Conservation (phyloP, 805 yeast species). For the Schwanniomyces vanrijiae region DNA sequence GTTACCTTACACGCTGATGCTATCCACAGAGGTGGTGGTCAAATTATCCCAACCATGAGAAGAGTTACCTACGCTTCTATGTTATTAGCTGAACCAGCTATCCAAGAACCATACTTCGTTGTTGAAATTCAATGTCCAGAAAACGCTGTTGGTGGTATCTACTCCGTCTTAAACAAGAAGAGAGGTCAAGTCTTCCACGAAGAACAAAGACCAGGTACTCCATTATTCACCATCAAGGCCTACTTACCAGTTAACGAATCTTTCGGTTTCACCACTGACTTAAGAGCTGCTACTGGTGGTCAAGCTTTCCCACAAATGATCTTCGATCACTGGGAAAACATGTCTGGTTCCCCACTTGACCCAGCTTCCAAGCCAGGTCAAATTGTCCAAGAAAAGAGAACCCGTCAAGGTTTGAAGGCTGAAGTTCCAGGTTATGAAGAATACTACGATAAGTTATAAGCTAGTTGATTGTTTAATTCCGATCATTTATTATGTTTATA, state of each 20-base stretch:
- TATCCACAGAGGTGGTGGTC: conserved; percentile 99
- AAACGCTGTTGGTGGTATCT: conserved; percentile 99
- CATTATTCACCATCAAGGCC: conserved; percentile 99
- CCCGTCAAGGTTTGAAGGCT: conserved; percentile 96
- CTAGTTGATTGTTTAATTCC: conserved; percentile 6
- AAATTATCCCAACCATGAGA: conserved; percentile 99
- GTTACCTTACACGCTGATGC: conserved; percentile 99
- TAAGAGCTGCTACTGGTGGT: conserved; percentile 99
- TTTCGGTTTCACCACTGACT: conserved; percentile 99
- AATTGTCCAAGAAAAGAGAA: conserved; percentile 65
- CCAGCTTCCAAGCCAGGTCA: conserved; percentile 68
- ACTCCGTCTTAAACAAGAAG: conserved; percentile 98
- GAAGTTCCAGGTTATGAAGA: conserved; percentile 99
- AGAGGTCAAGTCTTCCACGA: conserved; percentile 99
- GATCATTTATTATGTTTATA: conserved; percentile 4
- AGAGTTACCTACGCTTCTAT: conserved; percentile 98
- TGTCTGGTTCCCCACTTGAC: conserved; percentile 89
- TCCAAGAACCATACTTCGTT: conserved; percentile 98
- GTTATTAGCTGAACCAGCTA: conserved; percentile 97
- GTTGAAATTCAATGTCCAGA: conserved; percentile 99
- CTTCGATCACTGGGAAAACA: conserved; percentile 96
- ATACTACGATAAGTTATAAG: conserved; percentile 89
- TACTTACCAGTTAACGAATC: conserved; percentile 99
- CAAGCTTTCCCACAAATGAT: conserved; percentile 99
- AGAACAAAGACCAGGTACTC: conserved; percentile 99